Conservation (phyloP, 176 grass and related monocot species). For the Tuctoria greenei region DNA sequence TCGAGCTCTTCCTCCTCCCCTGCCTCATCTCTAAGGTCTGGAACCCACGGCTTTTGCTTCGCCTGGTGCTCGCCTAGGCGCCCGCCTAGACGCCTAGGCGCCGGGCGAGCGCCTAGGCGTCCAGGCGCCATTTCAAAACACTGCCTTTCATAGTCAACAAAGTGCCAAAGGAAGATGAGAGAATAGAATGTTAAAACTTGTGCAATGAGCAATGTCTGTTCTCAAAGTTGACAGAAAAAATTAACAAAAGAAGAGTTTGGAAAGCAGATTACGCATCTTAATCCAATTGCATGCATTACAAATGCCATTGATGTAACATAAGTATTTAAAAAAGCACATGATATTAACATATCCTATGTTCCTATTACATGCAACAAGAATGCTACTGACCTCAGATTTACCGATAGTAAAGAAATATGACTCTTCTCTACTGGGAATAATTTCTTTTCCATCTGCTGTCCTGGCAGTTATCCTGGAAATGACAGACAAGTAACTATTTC, state of each 20-base stretch:
- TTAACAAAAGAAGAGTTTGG: constrained; percentile 7
- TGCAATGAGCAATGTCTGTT: constrained; percentile 11
- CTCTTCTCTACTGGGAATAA: constrained; percentile 61
- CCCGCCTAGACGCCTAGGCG: no score
- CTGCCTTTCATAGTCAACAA: background rate
- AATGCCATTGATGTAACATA: background rate
- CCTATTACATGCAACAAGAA: constrained; percentile 28
- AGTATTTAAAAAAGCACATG: background rate
- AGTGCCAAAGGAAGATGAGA: background rate
- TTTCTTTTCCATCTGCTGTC: constrained; percentile 76
- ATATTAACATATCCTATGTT: constrained; percentile 9
- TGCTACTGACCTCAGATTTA: constrained; percentile 83
- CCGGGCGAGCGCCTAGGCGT: no score
- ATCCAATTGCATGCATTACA: background rate
- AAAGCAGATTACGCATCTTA: constrained; percentile 1
- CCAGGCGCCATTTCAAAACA: no score
- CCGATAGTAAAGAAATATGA: constrained; percentile 89
- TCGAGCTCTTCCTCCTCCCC: no score
- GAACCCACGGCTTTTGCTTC: no score
- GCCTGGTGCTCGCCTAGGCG: no score
- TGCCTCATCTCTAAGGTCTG: no score
- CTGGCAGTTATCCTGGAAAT: constrained; percentile 74
- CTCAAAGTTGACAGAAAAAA: constrained; percentile 1
- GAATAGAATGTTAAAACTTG: constrained; percentile 6
- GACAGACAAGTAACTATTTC: constrained; percentile 7